phyloP scores from a whole-genome alignment of 1,284 basidiomycete genomes.

The Moesziomyces sp. region DNA sequence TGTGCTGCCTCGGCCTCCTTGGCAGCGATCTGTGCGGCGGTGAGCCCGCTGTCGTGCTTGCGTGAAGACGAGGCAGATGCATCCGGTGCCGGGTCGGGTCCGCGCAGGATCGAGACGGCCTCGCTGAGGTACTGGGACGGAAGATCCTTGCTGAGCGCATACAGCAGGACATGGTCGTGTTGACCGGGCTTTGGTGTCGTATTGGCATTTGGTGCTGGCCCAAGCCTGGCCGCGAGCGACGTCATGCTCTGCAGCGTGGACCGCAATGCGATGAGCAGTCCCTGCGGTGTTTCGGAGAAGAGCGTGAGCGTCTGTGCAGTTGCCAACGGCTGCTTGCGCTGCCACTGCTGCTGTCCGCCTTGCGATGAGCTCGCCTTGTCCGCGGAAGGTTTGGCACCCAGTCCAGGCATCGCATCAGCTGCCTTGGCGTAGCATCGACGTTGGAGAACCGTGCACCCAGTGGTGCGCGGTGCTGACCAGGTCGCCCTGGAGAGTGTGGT shows the following conservation, averaged over 20 bases:
- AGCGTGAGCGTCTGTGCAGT: slow-evolving; percentile 54
- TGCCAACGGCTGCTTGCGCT: slow-evolving; percentile 47
- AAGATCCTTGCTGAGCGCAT: slow-evolving; percentile 54
- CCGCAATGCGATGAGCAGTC: slow-evolving; percentile 47
- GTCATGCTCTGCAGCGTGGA: slow-evolving; percentile 52
- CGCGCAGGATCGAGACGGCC: slow-evolving; percentile 47
- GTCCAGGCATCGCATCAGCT: slow-evolving; percentile 10
- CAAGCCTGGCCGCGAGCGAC: slow-evolving; percentile 24
- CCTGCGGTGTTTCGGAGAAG: slow-evolving; percentile 49
- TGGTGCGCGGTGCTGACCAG: not conserved
- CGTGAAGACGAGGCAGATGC: not conserved
- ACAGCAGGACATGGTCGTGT: slow-evolving; percentile 52
- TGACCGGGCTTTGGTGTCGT: slow-evolving; percentile 6
- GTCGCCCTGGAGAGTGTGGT: slow-evolving; percentile 9
- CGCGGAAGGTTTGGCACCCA: not conserved
- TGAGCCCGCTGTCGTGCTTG: slow-evolving; percentile 13
- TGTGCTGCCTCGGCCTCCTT: slow-evolving; percentile 15
- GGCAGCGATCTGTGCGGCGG: slow-evolving; percentile 29
- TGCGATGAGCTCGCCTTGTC: slow-evolving; percentile 3
- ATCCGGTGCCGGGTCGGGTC: slow-evolving; percentile 14
- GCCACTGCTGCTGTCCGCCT: slow-evolving; percentile 38
- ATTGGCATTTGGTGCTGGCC: slow-evolving; percentile 18
- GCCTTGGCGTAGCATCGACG: slow-evolving; percentile 26
- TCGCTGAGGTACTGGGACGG: slow-evolving; percentile 44
- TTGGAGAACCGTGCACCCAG: slow-evolving; percentile 6